Percentiles rank a stretch among this genome's conserved stretches.
These are phyloP conservation scores for Uronychia setigera DNA, from an alignment of 73 alveolate genomes.

Conservation along the genomic window DNA sequence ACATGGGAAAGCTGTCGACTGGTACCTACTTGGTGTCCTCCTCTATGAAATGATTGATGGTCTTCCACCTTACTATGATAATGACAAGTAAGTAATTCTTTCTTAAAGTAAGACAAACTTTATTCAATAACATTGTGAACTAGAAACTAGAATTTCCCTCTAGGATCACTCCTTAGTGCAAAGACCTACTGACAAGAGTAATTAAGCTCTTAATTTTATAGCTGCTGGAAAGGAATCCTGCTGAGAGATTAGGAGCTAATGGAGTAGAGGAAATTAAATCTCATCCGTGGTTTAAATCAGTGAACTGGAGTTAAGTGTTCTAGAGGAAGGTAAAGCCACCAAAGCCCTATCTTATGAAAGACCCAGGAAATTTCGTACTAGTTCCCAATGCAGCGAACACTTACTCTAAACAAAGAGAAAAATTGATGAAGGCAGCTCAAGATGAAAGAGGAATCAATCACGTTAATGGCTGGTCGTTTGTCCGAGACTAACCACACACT, in stretches of 20 bases:
- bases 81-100: constrained; percentile 61
- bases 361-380: not conserved
- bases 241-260: not conserved
- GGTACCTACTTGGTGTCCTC: constrained; percentile 93
- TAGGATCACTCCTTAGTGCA: not conserved
- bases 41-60: constrained; percentile 92
- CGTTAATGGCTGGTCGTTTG: no score
- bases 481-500: no score
- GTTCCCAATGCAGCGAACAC: not conserved
- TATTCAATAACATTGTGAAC: constrained; percentile 66
- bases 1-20: constrained; percentile 93
- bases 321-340: constrained; percentile 5
- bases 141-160: not conserved
- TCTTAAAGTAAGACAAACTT: not conserved
- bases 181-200: not conserved
- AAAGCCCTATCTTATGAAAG: not conserved
- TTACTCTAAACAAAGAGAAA: not conserved
- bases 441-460: not conserved
- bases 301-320: not conserved
- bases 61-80: constrained; percentile 88
- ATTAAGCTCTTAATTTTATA: not conserved
- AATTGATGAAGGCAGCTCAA: not conserved
- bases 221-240: constrained; percentile 46
- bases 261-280: constrained; percentile 17
- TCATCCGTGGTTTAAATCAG: not conserved